Evolutionary conservation across 352 stramenopile species (phyloP).

Genomic region (Pythium apleroticum): DNA sequence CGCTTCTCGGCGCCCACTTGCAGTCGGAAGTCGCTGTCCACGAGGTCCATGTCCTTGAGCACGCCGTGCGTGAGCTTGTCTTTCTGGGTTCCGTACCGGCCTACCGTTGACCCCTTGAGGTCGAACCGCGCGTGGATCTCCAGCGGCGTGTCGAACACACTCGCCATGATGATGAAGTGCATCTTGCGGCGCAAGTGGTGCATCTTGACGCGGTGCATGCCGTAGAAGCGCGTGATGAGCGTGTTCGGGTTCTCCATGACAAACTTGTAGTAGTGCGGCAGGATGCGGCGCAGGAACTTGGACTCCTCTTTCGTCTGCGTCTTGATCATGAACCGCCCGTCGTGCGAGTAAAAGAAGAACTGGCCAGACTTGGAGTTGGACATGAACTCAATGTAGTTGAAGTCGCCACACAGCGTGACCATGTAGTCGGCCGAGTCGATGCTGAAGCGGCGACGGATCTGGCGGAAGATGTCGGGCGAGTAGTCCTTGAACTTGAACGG

Average conservation of each 20-base stretch:
- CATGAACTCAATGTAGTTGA: slow-evolving; percentile 99
- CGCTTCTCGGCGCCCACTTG: slow-evolving; percentile 75
- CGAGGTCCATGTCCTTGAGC: slow-evolving; percentile 91
- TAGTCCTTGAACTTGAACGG: slow-evolving; percentile 95
- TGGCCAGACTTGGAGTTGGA: slow-evolving; percentile 98
- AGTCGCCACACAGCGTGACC: slow-evolving; percentile 91
- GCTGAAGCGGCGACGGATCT: slow-evolving; percentile 71
- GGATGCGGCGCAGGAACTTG: slow-evolving; percentile 96
- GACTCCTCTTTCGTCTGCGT: slow-evolving; percentile 98
- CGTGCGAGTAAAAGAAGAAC: slow-evolving; percentile 99
- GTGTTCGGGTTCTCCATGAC: slow-evolving; percentile 97
- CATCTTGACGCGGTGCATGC: slow-evolving; percentile 98
- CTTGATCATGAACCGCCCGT: slow-evolving; percentile 98
- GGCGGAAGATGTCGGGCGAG: slow-evolving; percentile 81
- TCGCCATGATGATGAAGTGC: slow-evolving; percentile 96
- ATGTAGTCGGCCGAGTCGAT: slow-evolving; percentile 89
- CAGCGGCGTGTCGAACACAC: slow-evolving; percentile 94
- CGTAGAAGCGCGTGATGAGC: slow-evolving; percentile 96
- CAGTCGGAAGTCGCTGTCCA: slow-evolving; percentile 83
- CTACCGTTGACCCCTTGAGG: slow-evolving; percentile 91
- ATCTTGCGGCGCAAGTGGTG: slow-evolving; percentile 94
- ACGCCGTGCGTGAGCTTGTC: slow-evolving; percentile 66
- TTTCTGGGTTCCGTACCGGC: slow-evolving; percentile 61
- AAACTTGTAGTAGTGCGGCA: slow-evolving; percentile 98
- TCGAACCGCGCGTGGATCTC: slow-evolving; percentile 89